These are phyloP conservation scores for Knufia petricola DNA, from an alignment of 2,329 filamentous ascomycete species.

Conservation along the genomic window DNA sequence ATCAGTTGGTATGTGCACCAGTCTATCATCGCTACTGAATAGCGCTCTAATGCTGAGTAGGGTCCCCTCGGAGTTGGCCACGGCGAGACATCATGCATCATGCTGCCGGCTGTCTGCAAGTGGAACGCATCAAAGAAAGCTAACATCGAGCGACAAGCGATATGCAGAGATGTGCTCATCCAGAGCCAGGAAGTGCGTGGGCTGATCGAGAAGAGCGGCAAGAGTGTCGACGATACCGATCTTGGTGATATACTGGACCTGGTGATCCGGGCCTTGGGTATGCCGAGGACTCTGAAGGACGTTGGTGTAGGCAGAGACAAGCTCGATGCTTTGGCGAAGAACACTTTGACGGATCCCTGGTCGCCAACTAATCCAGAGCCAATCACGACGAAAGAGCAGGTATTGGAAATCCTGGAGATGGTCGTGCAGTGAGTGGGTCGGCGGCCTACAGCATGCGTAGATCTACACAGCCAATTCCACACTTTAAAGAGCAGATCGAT, in stretches of 20 bases:
- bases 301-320: conserved; percentile 42
- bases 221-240: conserved; percentile 29
- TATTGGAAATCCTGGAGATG: conserved; percentile 44
- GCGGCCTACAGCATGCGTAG: no score
- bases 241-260: conserved; percentile 45
- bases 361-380: conserved; percentile 43
- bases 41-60: background rate
- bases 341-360: conserved; percentile 43
- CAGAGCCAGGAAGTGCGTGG: conserved; percentile 28
- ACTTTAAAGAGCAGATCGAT: no score
- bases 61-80: conserved; percentile 50
- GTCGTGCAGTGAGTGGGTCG: conserved; percentile 18
- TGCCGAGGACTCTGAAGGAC: conserved; percentile 46
- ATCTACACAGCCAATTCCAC: no score
- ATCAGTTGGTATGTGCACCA: conserved; percentile 31
- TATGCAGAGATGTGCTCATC: conserved; percentile 34
- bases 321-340: conserved; percentile 40
- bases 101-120: conserved; percentile 47
- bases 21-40: background rate
- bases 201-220: conserved; percentile 27
- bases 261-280: conserved; percentile 42
- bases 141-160: conserved; percentile 35
- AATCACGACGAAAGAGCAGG: conserved; percentile 38
- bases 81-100: conserved; percentile 50
- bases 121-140: conserved; percentile 41